Base-by-base conservation (phyloP, 106 monocot species). In the Dioscorea zingiberensis region DNA sequence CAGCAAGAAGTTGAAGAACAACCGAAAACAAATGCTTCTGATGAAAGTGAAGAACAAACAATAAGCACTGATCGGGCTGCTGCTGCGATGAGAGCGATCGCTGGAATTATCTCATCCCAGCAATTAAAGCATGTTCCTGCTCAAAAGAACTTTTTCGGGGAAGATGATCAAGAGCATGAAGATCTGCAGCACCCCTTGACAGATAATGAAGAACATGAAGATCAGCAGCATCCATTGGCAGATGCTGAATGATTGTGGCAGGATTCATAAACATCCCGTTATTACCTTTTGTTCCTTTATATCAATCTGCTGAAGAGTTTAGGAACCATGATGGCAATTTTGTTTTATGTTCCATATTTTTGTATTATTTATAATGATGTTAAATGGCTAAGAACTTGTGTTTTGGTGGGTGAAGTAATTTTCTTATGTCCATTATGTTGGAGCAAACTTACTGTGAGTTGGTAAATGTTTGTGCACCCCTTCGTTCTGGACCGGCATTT, bases 31-130 rank as follows among this genome's bases (percentile, higher is more conserved):
- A 32, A 54, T 59, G 5, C 55, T 29, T 32, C 47, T 16, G 57
- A 68, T 32, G 44, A 48, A 21, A 66, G 27, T 8, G 77, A 68
- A 11, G 81, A 81, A 19, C 54, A 29, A 19, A 56, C 81, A 3
- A 38, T 75, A 27, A 74, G 23, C 18, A 22, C 73, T 2, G 79
- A 82, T 28, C 51, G 58, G 63, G 55, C 65, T 13, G 63, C 81
- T 24, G 81, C 84, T n/a, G 81, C 82, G 21, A 73, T 70, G 70
- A 80, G 70, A 71, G 70, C 73, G 21, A 87, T 87, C 57, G 70
- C 68, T 27, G 77, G 76, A 49, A 87, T 83, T 22, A 69, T 83
- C 47, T 73, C 77, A 27, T 73, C 79, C 1, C 83, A 87, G 68
- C 79, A 79, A 55, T 63, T 67, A n/a, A 87, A 74, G 79, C 60